Percentiles rank a stretch among this genome's conserved stretches.
phyloP scores from a whole-genome alignment of 1,284 basidiomycete species.

The Malassezia vespertilionis region DNA sequence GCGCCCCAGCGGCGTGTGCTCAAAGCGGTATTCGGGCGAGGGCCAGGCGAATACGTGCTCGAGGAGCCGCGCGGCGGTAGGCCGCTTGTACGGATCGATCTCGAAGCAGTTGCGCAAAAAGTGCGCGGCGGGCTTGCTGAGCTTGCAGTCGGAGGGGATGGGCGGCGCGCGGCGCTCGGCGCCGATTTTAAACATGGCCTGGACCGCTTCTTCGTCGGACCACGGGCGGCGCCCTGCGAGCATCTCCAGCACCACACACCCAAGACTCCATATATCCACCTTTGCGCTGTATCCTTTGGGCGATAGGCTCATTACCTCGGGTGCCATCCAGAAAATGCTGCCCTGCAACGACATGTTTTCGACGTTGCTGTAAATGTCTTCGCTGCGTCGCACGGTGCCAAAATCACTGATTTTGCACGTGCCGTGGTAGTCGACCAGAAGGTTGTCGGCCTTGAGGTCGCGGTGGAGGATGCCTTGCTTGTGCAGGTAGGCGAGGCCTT shows the following conservation, averaged over 20 bases:
- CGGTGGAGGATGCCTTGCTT: constrained; percentile 81
- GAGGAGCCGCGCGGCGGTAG: constrained; percentile 69
- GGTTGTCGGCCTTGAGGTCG: constrained; percentile 96
- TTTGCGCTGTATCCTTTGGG: constrained; percentile 79
- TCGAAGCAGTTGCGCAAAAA: constrained; percentile 84
- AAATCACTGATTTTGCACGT: constrained; percentile 98
- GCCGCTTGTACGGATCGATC: constrained; percentile 74
- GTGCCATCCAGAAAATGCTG: constrained; percentile 98
- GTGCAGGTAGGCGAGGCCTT: constrained; percentile 86
- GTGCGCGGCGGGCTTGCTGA: constrained; percentile 67
- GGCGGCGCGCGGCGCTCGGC: constrained; percentile 74
- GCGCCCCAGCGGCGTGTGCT: constrained; percentile 26
- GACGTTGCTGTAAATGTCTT: constrained; percentile 70
- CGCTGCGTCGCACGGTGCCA: constrained; percentile 50
- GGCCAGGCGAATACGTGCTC: constrained; percentile 63
- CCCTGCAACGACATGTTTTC: constrained; percentile 75
- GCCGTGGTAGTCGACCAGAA: constrained; percentile 83
- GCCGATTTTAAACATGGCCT: constrained; percentile 88
- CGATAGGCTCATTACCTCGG: constrained; percentile 77
- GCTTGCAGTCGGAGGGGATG: constrained; percentile 66
- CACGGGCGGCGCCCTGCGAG: constrained; percentile 89
- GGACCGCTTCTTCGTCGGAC: constrained; percentile 74
- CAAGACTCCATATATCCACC: constrained; percentile 95
- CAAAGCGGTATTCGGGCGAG: constrained; percentile 31
- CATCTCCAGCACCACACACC: constrained; percentile 96